Evolutionary conservation across 768 basidiomycete species (phyloP).

Genomic region (Leccinellum luteum): DNA sequence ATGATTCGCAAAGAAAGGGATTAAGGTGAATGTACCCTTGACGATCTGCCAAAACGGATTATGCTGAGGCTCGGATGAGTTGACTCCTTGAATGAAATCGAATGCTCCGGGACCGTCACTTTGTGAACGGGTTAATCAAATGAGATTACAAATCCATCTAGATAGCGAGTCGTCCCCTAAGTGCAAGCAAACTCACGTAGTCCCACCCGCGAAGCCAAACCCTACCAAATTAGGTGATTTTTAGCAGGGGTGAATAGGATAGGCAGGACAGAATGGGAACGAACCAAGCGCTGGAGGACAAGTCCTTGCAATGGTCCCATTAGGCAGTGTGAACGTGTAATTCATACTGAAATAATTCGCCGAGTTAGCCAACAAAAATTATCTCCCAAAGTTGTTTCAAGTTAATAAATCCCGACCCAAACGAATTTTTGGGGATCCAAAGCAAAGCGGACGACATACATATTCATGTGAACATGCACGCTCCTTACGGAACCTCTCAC

Average conservation of each 20-base stretch:
- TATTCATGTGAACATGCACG: conserved; percentile 69
- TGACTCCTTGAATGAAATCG: conserved; percentile 75
- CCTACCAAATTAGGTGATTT: conserved; percentile 38
- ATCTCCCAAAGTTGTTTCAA: neutral
- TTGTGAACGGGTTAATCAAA: neutral
- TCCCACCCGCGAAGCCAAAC: conserved; percentile 76
- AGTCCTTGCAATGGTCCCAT: conserved; percentile 65
- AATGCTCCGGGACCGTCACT: conserved; percentile 74
- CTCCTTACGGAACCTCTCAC: conserved; percentile 63
- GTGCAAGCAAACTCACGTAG: conserved; percentile 52
- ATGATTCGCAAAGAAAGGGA: neutral
- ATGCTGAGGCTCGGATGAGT: conserved; percentile 52
- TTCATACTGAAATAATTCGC: conserved; percentile 45
- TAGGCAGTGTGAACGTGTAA: conserved; percentile 59
- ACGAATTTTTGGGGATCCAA: neutral
- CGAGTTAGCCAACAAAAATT: neutral
- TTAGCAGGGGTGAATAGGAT: neutral
- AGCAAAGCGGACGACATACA: conserved; percentile 43
- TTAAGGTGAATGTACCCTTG: conserved; percentile 43
- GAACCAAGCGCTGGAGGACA: conserved; percentile 79
- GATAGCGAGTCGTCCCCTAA: neutral
- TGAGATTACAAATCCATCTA: neutral
- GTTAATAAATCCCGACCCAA: neutral
- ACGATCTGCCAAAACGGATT: conserved; percentile 83
- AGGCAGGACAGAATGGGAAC: conserved; percentile 15